Evolutionary conservation across 164 flowering plant species (phyloP).

Genomic region (Aristolochia californica): DNA sequence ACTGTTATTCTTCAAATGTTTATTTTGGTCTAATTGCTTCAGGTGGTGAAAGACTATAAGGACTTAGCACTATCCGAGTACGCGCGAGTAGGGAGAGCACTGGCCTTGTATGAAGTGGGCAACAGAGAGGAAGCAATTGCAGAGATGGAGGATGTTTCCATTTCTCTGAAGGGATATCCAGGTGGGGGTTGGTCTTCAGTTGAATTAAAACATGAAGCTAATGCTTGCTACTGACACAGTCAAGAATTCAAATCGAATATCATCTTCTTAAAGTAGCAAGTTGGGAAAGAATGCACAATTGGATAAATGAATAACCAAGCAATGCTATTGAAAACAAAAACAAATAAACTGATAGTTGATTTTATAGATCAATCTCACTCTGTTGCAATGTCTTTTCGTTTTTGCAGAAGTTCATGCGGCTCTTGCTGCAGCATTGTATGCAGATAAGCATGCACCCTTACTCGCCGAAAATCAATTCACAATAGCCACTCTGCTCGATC

Average conservation of each 20-base stretch:
- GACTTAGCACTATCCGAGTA: conserved; percentile 58
- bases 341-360: no score
- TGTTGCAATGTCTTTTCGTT: neutral
- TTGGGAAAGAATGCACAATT: no score
- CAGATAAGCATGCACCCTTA: conserved; percentile 46
- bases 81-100: conserved; percentile 62
- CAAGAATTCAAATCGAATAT: no score
- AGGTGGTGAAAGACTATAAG: conserved; percentile 49
- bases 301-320: no score
- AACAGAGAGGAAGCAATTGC: conserved; percentile 57
- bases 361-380: no score
- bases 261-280: no score
- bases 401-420: conserved; percentile 65
- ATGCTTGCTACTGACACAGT: no score
- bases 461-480: conserved; percentile 70
- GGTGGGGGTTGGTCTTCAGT: conserved; percentile 14
- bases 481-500: conserved; percentile 62
- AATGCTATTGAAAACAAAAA: no score
- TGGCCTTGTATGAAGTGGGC: conserved; percentile 59
- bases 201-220: no score
- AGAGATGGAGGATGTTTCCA: conserved; percentile 69
- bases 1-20: no score
- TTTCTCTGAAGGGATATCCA: conserved; percentile 62
- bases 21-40: conserved; percentile 4
- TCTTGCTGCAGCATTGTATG: conserved; percentile 60